Evolutionary conservation across 257 asterid genomes (phyloP).

Genomic region (Cinchona pubescens): DNA sequence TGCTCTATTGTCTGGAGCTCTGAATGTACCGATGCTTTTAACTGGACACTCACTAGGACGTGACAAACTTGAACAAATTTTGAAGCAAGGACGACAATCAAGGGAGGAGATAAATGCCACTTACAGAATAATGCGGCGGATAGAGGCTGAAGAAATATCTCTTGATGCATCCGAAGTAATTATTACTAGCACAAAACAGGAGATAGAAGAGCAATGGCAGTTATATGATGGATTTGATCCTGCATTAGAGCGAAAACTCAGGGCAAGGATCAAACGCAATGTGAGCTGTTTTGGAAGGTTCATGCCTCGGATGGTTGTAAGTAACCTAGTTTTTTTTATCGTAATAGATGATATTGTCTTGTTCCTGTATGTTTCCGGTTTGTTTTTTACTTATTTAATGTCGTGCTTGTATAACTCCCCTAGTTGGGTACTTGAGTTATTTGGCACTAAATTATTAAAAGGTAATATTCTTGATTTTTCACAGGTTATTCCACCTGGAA

Average conservation of each 20-base stretch:
- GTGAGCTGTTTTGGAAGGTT: slow-evolving; percentile 97
- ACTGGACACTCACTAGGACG: slow-evolving; percentile 99
- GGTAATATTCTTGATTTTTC: slow-evolving; percentile 25
- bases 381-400: neutral
- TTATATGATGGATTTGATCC: slow-evolving; percentile 98
- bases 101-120: slow-evolving; percentile 91
- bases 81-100: slow-evolving; percentile 82
- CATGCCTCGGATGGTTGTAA: slow-evolving; percentile 96
- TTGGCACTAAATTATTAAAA: neutral
- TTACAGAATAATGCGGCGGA: slow-evolving; percentile 92
- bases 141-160: slow-evolving; percentile 94
- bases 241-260: slow-evolving; percentile 79
- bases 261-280: slow-evolving; percentile 91
- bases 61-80: slow-evolving; percentile 94
- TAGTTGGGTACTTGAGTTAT: neutral
- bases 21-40: slow-evolving; percentile 96
- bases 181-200: slow-evolving; percentile 94
- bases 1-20: slow-evolving; percentile 87
- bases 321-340: slow-evolving; percentile 25
- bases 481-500: slow-evolving; percentile 99
- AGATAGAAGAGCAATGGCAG: slow-evolving; percentile 99
- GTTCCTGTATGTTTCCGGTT: neutral
- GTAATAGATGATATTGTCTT: neutral
- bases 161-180: slow-evolving; percentile 91
- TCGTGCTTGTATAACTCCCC: neutral